Percentiles rank a stretch among this genome's conserved stretches.
Evolutionary conservation across 148 eudicot species (phyloP).

Genomic region (Cornus suecica): DNA sequence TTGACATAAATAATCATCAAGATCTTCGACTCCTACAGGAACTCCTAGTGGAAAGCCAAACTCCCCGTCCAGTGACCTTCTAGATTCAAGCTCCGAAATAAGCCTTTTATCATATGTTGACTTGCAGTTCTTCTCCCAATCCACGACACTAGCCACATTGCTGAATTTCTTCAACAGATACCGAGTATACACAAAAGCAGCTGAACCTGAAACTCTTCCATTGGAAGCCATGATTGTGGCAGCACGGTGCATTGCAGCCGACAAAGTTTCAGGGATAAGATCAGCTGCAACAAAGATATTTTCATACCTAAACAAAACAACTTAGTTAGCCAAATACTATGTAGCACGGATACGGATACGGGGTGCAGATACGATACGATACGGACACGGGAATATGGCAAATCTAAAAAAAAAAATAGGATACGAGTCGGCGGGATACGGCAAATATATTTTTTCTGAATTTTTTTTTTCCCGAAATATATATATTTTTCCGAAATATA

Average conservation of each 20-base stretch:
- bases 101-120: slow-evolving; percentile 75
- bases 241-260: slow-evolving; percentile 75
- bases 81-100: slow-evolving; percentile 82
- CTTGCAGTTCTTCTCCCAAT: slow-evolving; percentile 85
- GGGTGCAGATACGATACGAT: no score
- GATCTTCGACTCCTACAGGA: slow-evolving; percentile 86
- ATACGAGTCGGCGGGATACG: no score
- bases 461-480: no score
- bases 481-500: no score
- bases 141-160: slow-evolving; percentile 58
- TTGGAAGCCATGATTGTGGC: slow-evolving; percentile 59
- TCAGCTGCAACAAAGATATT: slow-evolving; percentile 77
- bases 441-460: no score
- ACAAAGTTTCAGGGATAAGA: slow-evolving; percentile 85
- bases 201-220: slow-evolving; percentile 79
- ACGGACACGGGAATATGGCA: no score
- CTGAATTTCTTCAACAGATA: slow-evolving; percentile 71
- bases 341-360: no score
- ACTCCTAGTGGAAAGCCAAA: slow-evolving; percentile 71
- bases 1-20: slow-evolving; percentile 84
- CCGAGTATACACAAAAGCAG: slow-evolving; percentile 67
- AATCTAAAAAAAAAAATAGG: no score
- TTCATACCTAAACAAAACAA: slow-evolving; percentile 69
- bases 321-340: slow-evolving; percentile 1
- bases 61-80: slow-evolving; percentile 74